These are phyloP conservation scores for Suhomyces anneliseae DNA, from an alignment of 1,139 yeast species.

Conservation along the genomic window DNA sequence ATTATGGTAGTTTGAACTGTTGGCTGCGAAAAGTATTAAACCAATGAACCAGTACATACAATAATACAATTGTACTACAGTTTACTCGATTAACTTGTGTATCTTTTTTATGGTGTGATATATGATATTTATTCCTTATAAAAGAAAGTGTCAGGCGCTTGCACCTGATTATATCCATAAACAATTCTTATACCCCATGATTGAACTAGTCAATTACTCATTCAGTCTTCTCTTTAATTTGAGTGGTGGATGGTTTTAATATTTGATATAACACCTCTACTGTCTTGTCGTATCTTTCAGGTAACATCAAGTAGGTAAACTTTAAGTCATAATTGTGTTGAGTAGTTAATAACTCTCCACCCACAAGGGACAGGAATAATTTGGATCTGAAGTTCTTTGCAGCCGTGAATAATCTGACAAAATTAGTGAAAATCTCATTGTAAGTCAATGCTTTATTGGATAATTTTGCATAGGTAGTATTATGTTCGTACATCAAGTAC, in stretches of 20 bases:
- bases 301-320: constrained; percentile 44
- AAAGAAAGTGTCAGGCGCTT: too few relatives aligned
- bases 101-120: too few relatives aligned
- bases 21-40: too few relatives aligned
- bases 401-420: constrained; percentile 30
- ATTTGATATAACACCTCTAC: background rate
- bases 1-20: too few relatives aligned
- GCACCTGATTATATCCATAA: too few relatives aligned
- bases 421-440: constrained; percentile 39
- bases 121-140: too few relatives aligned
- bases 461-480: constrained; percentile 29
- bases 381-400: constrained; percentile 33
- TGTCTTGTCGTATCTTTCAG: constrained; percentile 34
- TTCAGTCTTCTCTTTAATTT: background rate
- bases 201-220: too few relatives aligned
- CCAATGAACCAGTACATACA: too few relatives aligned
- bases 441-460: constrained; percentile 43
- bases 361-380: constrained; percentile 27
- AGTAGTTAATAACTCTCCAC: constrained; percentile 34
- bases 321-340: constrained; percentile 33
- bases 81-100: too few relatives aligned
- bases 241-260: background rate
- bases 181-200: too few relatives aligned
- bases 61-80: too few relatives aligned
- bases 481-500: constrained; percentile 18